Conservation (phyloP, 2,329 filamentous ascomycete genomes). For the Diaporthe sp. region DNA sequence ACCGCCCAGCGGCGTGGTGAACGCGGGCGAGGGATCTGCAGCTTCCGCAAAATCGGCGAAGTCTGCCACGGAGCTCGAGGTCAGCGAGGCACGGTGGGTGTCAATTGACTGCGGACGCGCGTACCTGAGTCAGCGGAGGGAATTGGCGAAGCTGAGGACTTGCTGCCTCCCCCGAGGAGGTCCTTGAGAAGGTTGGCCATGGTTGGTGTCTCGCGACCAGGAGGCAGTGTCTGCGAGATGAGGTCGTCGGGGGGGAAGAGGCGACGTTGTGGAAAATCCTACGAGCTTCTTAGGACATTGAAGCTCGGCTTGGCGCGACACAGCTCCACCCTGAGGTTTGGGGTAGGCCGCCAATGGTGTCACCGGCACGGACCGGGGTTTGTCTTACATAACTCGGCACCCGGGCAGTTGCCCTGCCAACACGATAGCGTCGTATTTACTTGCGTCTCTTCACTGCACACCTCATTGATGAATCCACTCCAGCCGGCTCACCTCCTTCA, state of each 20-base stretch:
- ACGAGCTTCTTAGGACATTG: constrained; percentile 21
- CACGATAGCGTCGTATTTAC: neutral
- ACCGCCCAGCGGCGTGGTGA: constrained; percentile 57
- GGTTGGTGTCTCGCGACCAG: constrained; percentile 26
- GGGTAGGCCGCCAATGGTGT: constrained; percentile 5
- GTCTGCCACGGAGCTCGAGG: constrained; percentile 63
- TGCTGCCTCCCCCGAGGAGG: constrained; percentile 72
- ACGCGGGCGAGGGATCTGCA: constrained; percentile 71
- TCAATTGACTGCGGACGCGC: constrained; percentile 42
- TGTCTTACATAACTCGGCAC: neutral
- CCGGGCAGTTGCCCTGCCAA: constrained; percentile 17
- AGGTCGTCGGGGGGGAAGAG: constrained; percentile 17
- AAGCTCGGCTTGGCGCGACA: constrained; percentile 20
- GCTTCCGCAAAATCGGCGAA: constrained; percentile 93
- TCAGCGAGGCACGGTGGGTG: constrained; percentile 38
- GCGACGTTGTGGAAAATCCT: constrained; percentile 30
- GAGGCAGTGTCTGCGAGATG: constrained; percentile 26
- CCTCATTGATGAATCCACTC: neutral
- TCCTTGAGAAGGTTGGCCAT: constrained; percentile 74
- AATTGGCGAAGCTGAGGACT: constrained; percentile 64
- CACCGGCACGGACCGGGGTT: neutral
- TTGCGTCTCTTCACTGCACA: neutral
- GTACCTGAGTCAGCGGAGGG: constrained; percentile 72
- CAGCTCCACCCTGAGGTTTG: neutral
- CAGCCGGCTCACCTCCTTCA: neutral